Evolutionary conservation across 257 asterid species (phyloP), one percentile per base, ranked within the genome.

Genomic region (Verbena officinalis): DNA sequence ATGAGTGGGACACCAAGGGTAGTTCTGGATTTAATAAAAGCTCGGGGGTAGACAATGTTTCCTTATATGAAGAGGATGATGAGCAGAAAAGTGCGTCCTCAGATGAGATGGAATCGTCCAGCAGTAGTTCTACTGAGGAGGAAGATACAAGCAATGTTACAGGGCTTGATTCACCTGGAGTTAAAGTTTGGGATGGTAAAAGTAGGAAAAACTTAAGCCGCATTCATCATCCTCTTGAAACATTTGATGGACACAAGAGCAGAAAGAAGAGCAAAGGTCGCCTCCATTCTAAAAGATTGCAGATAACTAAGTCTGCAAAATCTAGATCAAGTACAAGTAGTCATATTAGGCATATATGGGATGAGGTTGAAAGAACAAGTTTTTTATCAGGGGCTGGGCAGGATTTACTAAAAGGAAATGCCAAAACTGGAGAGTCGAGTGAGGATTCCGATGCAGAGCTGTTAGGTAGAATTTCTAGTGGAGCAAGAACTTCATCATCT

Each of bases 151-250:
- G 69, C 70, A 70, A 36, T 63, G 67, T 77, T 62, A 81, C 84
- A 53, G 87, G 89, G 68, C 84, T 85, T 71, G 81, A 77, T 63
- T 64, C 93, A 55, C 87, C 93, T 51, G 76, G 79, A 12, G 73
- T 73, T 51, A 78, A 69, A 78, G 89, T 85, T 43, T 85, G 89
- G 93, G 85, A 82, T 80, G 79, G 81, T 44, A 83, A 75, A 75
- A 83, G 75, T 70, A 78, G 67, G 72, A 78, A 74, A 44, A 83
- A 74, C 48, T 69, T 75, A 70, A 68, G 82, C 55, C 79, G 55
- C 56, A 74, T 85, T 49, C 87, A 80, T 80, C 93, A 85, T 54
- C 93, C 93, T 24, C 89, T 85, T 54, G 89, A 81, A 79, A 64
- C 69, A 49, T 59, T 62, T 55, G 80, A 73, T 33, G 74, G 77